These are phyloP conservation scores for Aschersonia sp. DNA, from an alignment of 2,329 filamentous ascomycete species.

Conservation along the genomic window DNA sequence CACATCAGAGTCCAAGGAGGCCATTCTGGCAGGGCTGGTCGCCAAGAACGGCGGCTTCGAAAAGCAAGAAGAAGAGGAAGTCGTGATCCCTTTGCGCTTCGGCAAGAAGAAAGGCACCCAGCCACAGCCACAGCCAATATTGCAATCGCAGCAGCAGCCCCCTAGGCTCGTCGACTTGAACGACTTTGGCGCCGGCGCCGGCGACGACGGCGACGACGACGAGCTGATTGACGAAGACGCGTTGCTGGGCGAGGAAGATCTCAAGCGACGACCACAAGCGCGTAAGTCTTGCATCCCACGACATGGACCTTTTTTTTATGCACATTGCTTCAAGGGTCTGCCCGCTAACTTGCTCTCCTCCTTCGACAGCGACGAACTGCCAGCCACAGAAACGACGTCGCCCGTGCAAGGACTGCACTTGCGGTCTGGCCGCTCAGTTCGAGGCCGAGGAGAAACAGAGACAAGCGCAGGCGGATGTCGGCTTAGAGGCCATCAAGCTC, in stretches of 20 bases:
- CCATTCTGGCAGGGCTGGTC: slow-evolving; percentile 68
- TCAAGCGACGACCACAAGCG: slow-evolving; percentile 60
- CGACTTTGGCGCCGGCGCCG: slow-evolving; percentile 28
- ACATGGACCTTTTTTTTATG: background rate
- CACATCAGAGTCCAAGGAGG: slow-evolving; percentile 48
- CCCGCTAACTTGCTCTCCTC: background rate
- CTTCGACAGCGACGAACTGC: slow-evolving; percentile 57
- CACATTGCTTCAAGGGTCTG: slow-evolving; percentile 8
- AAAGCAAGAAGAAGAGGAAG: slow-evolving; percentile 52
- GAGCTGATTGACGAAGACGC: slow-evolving; percentile 86
- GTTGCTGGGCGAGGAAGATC: slow-evolving; percentile 72
- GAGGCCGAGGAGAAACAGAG: slow-evolving; percentile 72
- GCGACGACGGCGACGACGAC: slow-evolving; percentile 55
- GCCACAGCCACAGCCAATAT: slow-evolving; percentile 3
- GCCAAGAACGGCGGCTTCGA: slow-evolving; percentile 49
- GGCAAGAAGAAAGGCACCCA: slow-evolving; percentile 19
- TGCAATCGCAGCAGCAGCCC: no score
- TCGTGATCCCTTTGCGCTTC: slow-evolving; percentile 37
- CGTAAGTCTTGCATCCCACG: slow-evolving; percentile 43
- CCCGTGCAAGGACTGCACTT: slow-evolving; percentile 96
- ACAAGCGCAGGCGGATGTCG: slow-evolving; percentile 47
- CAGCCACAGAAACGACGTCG: slow-evolving; percentile 80
- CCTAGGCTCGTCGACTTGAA: slow-evolving; percentile 31
- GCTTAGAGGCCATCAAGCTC: slow-evolving; percentile 59
- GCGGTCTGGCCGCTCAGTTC: slow-evolving; percentile 73